Percentiles rank a stretch among this genome's conserved stretches.
These are phyloP conservation scores for Patellaria atrata DNA, from an alignment of 495 filamentous ascomycete species.

Conservation along the genomic window DNA sequence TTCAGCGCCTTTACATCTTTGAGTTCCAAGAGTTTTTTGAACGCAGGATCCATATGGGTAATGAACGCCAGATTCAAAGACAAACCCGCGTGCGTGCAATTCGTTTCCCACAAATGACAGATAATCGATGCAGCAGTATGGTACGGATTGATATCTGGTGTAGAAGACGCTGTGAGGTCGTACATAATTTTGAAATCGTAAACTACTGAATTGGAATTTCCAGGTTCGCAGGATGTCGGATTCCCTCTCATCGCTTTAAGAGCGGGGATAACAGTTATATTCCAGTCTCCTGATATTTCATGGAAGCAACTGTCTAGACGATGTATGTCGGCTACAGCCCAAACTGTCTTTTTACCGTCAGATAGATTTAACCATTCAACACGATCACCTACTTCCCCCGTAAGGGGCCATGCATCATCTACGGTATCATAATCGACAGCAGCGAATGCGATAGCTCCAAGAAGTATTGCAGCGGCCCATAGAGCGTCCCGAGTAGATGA, in stretches of 20 bases:
- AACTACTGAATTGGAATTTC: too few species aligned
- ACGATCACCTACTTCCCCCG: conserved; percentile 16
- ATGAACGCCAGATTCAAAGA: conserved; percentile 27
- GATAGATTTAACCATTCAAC: conserved; percentile 29
- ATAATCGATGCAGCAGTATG: conserved; percentile 18
- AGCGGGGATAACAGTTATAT: too few species aligned
- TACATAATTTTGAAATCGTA: too few species aligned
- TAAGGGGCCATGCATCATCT: conserved; percentile 31
- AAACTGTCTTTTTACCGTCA: conserved; percentile 27
- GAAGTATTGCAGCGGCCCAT: conserved; percentile 27
- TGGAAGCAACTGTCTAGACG: conserved; percentile 26
- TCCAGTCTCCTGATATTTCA: too few species aligned
- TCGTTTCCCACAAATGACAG: conserved; percentile 17
- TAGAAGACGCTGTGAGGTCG: conserved; percentile 1
- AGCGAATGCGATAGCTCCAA: conserved; percentile 25
- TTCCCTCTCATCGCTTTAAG: too few species aligned
- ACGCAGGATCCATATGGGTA: conserved; percentile 22
- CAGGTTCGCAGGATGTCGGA: too few species aligned
- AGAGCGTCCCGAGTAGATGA: conserved; percentile 27
- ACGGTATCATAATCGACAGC: conserved; percentile 21
- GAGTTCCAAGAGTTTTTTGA: conserved; percentile 22
- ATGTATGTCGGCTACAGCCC: conserved; percentile 24
- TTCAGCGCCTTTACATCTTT: conserved; percentile 30
- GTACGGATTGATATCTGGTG: conserved; percentile 16
- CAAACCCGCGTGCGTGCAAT: conserved; percentile 21